A percentile compares a stretch with the other conserved stretches of the same genome.
Evolutionary conservation across 2,329 filamentous ascomycete species (phyloP).

Genomic region (Tolypocladium cylindrosporum): DNA sequence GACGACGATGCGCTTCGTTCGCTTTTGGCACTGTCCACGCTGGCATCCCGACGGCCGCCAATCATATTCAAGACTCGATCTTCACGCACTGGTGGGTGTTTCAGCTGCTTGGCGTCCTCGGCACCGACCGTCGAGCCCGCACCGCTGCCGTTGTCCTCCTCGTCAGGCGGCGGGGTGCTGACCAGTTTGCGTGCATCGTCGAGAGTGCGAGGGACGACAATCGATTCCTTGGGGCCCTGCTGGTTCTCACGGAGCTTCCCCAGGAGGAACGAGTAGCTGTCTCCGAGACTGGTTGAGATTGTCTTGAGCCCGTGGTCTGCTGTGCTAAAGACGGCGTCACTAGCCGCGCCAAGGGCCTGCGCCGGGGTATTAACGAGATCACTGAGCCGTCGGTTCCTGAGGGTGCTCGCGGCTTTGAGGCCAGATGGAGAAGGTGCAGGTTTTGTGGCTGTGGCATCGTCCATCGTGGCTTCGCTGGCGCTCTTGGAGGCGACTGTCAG

Average conservation of each 20-base stretch:
- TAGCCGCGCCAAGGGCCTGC: conserved; percentile 70
- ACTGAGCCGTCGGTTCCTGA: conserved; percentile 68
- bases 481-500: conserved; percentile 23
- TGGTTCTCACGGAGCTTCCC: conserved; percentile 73
- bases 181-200: conserved; percentile 89
- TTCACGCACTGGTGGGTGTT: conserved; percentile 30
- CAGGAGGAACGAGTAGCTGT: conserved; percentile 88
- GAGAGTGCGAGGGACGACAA: conserved; percentile 73
- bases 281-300: conserved; percentile 81
- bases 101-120: conserved; percentile 22
- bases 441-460: conserved; percentile 23
- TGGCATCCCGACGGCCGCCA: conserved; percentile 65
- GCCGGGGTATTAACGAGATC: conserved; percentile 79
- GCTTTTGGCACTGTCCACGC: conserved; percentile 63
- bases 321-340: conserved; percentile 75
- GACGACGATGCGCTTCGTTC: conserved; percentile 51
- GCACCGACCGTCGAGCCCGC: conserved; percentile 39
- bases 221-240: conserved; percentile 30
- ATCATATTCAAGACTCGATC: conserved; percentile 64
- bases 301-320: conserved; percentile 89
- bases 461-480: conserved; percentile 20
- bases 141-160: conserved; percentile 53
- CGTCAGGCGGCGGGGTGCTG: conserved; percentile 56
- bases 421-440: conserved; percentile 26
- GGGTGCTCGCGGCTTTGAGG: conserved; percentile 35